These are phyloP conservation scores for Tetraselmis chui DNA, from an alignment of 139 green algal species.

Conservation along the genomic window DNA sequence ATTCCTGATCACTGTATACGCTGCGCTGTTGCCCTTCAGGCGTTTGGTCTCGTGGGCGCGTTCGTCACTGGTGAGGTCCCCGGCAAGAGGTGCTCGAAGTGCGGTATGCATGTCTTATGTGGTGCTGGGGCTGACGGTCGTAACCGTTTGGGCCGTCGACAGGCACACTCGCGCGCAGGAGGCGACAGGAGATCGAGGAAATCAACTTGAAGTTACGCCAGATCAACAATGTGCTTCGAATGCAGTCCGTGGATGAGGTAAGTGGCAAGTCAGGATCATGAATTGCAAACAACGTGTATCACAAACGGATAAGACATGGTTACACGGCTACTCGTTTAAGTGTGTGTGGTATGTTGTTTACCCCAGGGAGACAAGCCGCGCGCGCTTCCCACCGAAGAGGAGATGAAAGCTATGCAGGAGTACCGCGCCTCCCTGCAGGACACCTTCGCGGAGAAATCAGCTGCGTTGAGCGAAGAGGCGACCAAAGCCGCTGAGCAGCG, in stretches of 20 bases:
- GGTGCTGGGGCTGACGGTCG: background rate
- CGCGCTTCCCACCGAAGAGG: background rate
- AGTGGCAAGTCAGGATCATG: too few species aligned
- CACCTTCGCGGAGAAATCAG: background rate
- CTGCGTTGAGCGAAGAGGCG: background rate
- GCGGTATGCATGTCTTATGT: too few species aligned
- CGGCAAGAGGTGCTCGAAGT: too few species aligned
- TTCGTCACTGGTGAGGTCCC: background rate
- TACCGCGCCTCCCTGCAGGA: background rate
- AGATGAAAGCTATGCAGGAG: background rate
- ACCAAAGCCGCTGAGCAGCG: background rate
- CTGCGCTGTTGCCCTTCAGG: too few species aligned
- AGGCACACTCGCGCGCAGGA: background rate
- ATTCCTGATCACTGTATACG: too few species aligned
- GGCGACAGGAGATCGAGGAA: background rate
- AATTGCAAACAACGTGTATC: too few species aligned
- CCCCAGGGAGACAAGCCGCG: background rate
- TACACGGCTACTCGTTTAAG: too few species aligned
- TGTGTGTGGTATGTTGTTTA: background rate
- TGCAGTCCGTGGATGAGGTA: background rate
- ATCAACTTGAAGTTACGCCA: conserved; percentile 1
- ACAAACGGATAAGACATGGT: too few species aligned
- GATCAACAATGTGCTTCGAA: background rate
- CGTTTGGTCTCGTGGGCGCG: background rate
- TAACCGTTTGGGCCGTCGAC: too few species aligned